Base-by-base conservation (phyloP, 495 filamentous ascomycete species). In the Xylaria intraflava region DNA sequence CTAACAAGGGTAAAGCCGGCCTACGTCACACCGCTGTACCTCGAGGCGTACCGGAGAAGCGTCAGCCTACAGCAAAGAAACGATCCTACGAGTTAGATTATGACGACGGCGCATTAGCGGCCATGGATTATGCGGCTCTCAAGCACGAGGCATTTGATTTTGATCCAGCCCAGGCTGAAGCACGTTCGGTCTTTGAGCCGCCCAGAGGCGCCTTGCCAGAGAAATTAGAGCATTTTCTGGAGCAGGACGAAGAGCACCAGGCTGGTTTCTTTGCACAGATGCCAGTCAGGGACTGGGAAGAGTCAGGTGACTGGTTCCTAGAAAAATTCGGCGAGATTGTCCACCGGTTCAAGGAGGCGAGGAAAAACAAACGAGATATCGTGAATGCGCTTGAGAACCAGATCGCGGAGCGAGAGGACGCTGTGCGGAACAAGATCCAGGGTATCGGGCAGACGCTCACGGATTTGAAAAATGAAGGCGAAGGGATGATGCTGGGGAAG, bases 231-330 rank as follows among this genome's bases (percentile, higher is more conserved):
- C 61, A 78, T 48, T 73, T 74, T 57, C 53, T 62, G 45, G 36
- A 26, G 49, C 57, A 71, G 51, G 58, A 65, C 20, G 45, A 69
- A 65, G 29, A 72, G 17, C 75, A 79, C 16, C 85, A 88, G 52
- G 70, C 71, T 43, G 66, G 72, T 1, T 88, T 89, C 65, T 83
- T 90, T 56, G 69, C 76, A 9, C 76, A 75, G 5, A 71, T 95
- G 62, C 62, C 79, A 2, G 75, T 88, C 20, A 72, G 78, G 23
- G 85, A 92, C 64, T 93, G 90, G 86, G 90, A 96, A 64, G 76
- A 85, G 43, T 81, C 84, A 12, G 90, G 90, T 7, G 88, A 96
- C 55, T 83, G 86, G 74, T 81, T 96, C 36, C 69, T 92, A 12
- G 80, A 82, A 3, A 78, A 78, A 55, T 91, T 93, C 59, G 72